Base-by-base conservation (phyloP, 225 moss, liverwort and hornwort genomes). In the Bryoerythrophyllum caledonicum region DNA sequence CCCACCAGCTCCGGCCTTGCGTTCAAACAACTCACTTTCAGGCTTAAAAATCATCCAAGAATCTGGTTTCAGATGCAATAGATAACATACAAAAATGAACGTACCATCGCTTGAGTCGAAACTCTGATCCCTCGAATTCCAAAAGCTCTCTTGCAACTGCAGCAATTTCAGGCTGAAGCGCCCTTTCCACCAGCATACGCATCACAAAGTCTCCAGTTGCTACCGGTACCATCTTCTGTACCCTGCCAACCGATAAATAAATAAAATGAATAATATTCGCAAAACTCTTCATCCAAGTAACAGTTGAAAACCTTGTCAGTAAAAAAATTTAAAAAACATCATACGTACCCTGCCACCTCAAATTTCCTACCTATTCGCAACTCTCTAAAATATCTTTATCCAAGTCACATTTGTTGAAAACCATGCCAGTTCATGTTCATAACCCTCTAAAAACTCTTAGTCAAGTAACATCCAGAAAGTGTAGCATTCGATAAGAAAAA, bases 171-270 rank as follows among this genome's bases (percentile, higher is more conserved):
- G 87, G 87, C 52, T 87, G 84, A 30, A 84, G 79, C 12, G 80
- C 87, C 65, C 87, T 67, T 70, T 84, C 87, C 54, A 87, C 87
- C 79, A 87, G 82, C 82, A 87, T 82, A 15, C 87, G 87, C 79
- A 87, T 81, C 65, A 82, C 84, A 63, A 84, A 74, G 65, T 87
- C 87, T 43, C 84, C 84, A 13, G 87, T 87, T 70, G 87, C 87
- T 41, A 87, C 82, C 30, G 87, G 87, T 74, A 87, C 87, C 81
- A 87, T 82, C 80, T 87, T 87, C 70, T 84, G 87, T 23, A 84
- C 30, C 82, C 87, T 87, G 84, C 62, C 71, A 76, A 12, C 44
- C n/a, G n/a, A 67, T 48, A 1, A 48, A 17, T 5, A 17, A 48
- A 8, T 38, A 38, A 38, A 48, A 6, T 56, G 15, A 17, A 46